Evolutionary conservation across 176 grass and related monocot genomes (phyloP).

Genomic region (Zoysia japonica): DNA sequence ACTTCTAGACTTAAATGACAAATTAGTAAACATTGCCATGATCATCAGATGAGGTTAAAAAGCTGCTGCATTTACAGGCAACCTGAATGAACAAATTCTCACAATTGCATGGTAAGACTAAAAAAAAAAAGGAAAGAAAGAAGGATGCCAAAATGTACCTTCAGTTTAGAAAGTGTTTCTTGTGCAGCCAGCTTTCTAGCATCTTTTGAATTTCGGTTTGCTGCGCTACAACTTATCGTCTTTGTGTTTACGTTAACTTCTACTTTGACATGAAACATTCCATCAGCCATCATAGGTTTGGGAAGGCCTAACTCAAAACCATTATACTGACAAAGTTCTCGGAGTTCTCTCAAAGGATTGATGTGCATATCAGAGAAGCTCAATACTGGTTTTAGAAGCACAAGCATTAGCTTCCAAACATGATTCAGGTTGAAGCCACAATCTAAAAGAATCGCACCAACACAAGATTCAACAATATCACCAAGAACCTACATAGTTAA

Average conservation of each 20-base stretch:
- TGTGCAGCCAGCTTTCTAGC: conserved; percentile 83
- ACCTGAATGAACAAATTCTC: background rate
- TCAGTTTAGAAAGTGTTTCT: conserved; percentile 74
- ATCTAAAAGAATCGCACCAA: conserved; percentile 93
- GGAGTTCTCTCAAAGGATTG: conserved; percentile 77
- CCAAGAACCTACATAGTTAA: conserved; percentile 74
- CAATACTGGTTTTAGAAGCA: conserved; percentile 62
- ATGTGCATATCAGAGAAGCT: conserved; percentile 71
- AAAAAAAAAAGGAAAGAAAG: conserved; percentile 12
- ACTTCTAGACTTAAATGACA: background rate
- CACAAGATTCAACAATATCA: conserved; percentile 94
- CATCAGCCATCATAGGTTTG: conserved; percentile 41
- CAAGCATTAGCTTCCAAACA: conserved; percentile 84
- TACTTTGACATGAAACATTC: conserved; percentile 62
- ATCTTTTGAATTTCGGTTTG: conserved; percentile 70
- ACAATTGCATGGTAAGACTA: background rate
- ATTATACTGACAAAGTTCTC: conserved; percentile 76
- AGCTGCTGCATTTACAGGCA: background rate
- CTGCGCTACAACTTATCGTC: conserved; percentile 54
- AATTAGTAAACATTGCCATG: background rate
- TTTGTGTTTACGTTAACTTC: conserved; percentile 60
- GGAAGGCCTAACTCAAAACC: conserved; percentile 63
- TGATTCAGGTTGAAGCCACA: conserved; percentile 62
- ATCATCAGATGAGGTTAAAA: background rate
- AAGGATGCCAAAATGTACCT: conserved; percentile 52